Percentiles rank a stretch among this genome's conserved stretches.
These are phyloP conservation scores for Hortaea werneckii DNA, from an alignment of 2,329 filamentous ascomycete species.

Conservation along the genomic window DNA sequence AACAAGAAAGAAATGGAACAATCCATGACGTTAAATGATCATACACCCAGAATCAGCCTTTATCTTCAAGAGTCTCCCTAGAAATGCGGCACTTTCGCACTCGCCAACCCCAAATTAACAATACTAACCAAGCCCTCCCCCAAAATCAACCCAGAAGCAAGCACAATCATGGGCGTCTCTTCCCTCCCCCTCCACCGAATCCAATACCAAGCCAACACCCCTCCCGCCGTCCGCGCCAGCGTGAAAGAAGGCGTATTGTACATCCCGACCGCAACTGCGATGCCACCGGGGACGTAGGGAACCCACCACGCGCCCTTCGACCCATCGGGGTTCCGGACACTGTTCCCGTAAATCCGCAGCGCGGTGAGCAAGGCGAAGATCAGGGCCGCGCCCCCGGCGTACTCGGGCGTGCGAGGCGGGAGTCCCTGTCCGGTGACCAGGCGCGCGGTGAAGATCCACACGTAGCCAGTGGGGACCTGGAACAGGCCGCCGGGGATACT, in stretches of 20 bases:
- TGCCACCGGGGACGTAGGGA: conserved; percentile 74
- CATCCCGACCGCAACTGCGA: conserved; percentile 94
- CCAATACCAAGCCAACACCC: conserved; percentile 72
- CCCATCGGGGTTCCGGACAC: conserved; percentile 28
- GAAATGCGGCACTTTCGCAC: conserved; percentile 63
- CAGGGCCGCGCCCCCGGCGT: conserved; percentile 62
- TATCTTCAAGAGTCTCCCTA: conserved; percentile 3
- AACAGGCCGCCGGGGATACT: conserved; percentile 80
- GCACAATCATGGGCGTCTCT: conserved; percentile 72
- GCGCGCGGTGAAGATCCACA: conserved; percentile 94
- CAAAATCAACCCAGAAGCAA: conserved; percentile 81
- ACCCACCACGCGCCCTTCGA: conserved; percentile 49
- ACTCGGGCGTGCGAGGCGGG: conserved; percentile 72
- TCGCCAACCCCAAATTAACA: conserved; percentile 74
- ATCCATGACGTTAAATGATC: background rate
- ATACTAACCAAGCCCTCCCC: conserved; percentile 90
- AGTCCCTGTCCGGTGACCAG: conserved; percentile 85
- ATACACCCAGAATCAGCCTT: background rate
- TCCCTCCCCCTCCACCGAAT: conserved; percentile 40
- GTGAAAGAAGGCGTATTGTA: conserved; percentile 98
- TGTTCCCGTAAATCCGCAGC: conserved; percentile 48
- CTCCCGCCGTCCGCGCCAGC: conserved; percentile 74
- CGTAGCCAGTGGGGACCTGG: conserved; percentile 86
- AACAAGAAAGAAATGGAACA: background rate
- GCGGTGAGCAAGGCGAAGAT: conserved; percentile 65